These are phyloP conservation scores for Kwoniella sp. DNA, from an alignment of 768 basidiomycete genomes.

Conservation along the genomic window DNA sequence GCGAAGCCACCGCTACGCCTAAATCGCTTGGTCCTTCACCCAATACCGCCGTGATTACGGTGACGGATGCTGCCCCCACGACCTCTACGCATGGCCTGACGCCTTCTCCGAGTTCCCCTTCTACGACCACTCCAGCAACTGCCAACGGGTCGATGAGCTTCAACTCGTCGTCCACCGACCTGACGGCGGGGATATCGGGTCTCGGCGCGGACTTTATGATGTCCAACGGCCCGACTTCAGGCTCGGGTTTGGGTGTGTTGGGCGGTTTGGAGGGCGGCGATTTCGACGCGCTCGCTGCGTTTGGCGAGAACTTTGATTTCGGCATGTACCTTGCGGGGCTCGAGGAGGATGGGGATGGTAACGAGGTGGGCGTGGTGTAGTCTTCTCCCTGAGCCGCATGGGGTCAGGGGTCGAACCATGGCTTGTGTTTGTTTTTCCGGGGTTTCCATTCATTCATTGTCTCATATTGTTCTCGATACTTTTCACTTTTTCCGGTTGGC, in stretches of 20 bases:
- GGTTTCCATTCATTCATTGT: neutral
- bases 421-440: neutral
- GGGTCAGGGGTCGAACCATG: neutral
- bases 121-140: slow-evolving; percentile 17
- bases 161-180: neutral
- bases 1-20: slow-evolving; percentile 30
- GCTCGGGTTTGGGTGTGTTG: slow-evolving; percentile 4
- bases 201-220: slow-evolving; percentile 13
- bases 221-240: neutral
- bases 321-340: slow-evolving; percentile 31
- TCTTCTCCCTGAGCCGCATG: no score
- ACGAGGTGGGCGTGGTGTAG: slow-evolving; percentile 22
- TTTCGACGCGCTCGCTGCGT: slow-evolving; percentile 24
- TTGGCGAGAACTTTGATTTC: slow-evolving; percentile 36
- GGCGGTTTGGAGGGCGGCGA: slow-evolving; percentile 17
- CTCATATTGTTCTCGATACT: neutral
- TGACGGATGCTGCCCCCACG: slow-evolving; percentile 10
- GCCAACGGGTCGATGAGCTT: slow-evolving; percentile 1
- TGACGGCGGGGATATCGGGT: neutral
- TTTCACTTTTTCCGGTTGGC: neutral
- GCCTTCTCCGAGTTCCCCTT: slow-evolving; percentile 24
- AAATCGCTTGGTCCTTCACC: slow-evolving; percentile 39
- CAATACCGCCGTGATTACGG: slow-evolving; percentile 12
- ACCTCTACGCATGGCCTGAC: slow-evolving; percentile 19
- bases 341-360: slow-evolving; percentile 26